Evolutionary conservation across 257 asterid species (phyloP).

Genomic region (Jacaranda copaia): DNA sequence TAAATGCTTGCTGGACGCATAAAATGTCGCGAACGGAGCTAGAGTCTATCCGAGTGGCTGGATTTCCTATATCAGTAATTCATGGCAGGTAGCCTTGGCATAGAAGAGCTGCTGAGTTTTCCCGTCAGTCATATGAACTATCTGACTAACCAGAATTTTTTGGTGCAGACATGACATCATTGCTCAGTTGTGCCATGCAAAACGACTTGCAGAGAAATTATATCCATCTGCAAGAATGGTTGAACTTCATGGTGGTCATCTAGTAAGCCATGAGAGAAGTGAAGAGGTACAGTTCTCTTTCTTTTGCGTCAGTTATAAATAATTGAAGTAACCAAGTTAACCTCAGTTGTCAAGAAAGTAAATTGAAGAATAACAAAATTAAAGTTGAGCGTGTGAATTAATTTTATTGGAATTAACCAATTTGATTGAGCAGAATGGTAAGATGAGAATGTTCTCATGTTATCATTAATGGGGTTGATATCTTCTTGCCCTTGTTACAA

Average conservation of each 20-base stretch:
- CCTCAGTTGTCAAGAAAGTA: neutral
- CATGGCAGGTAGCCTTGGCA: slow-evolving; percentile 82
- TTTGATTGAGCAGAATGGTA: slow-evolving; percentile 4
- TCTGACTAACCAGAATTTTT: slow-evolving; percentile 36
- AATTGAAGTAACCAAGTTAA: slow-evolving; percentile 5
- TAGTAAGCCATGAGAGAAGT: slow-evolving; percentile 92
- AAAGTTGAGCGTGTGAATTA: neutral
- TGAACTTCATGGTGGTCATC: slow-evolving; percentile 96
- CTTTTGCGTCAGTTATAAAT: neutral
- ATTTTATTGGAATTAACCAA: slow-evolving; percentile 4
- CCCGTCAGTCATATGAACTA: neutral
- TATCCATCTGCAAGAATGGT: slow-evolving; percentile 93
- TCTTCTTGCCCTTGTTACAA: neutral
- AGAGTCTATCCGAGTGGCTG: slow-evolving; percentile 71
- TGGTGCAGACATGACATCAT: slow-evolving; percentile 78
- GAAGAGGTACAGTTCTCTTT: slow-evolving; percentile 68
- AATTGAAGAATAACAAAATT: neutral
- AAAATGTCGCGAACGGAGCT: slow-evolving; percentile 66
- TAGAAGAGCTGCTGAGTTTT: slow-evolving; percentile 3
- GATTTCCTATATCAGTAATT: slow-evolving; percentile 83
- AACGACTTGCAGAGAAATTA: slow-evolving; percentile 79
- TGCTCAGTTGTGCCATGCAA: slow-evolving; percentile 94
- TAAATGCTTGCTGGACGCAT: slow-evolving; percentile 98
- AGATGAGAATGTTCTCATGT: slow-evolving; percentile 8
- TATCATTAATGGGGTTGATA: neutral